Evolutionary conservation across 495 filamentous ascomycete species (phyloP), one percentile per base, ranked within the genome.

Genomic region (Aspergillus asperescens): DNA sequence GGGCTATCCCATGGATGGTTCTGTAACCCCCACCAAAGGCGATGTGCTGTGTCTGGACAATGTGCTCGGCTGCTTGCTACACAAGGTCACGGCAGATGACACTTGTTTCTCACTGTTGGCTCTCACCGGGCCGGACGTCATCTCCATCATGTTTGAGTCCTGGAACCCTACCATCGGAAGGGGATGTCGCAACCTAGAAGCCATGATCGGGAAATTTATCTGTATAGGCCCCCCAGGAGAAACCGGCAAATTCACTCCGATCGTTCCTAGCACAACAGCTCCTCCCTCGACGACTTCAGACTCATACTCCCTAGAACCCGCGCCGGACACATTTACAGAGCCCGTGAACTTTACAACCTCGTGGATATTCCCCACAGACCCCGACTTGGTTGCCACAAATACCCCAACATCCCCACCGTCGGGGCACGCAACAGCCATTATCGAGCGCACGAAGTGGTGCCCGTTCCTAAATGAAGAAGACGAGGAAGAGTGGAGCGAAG

Each of bases 161-260:
- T 45, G 42, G 42, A 45, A 45, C 15, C 42, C 42, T 7, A 29
- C 42, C 10, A 45, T 45, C 24, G 42, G 42, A 12, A 5, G 23
- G 4, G 12, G 5, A 25, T 45, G 42, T 23, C 1, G 23, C 1
- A 45, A 45, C n/a, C 24, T 45, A 25, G 24, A 31, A 18, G 15
- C 24, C 15, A 45, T 45, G 25, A 28, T 45, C n/a, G 24, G 42
- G 13, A 45, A 45, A 24, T 45, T 29, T 23, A 45, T 45, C 42
- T 45, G 42, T 23, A 45, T 45, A 9, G 42, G 42, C n/a, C 42
- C 42, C 15, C 42, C 42, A 18, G 42, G 42, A 8, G 23, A 45
- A 45, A 45, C 42, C 13, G 29, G 23, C 42, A 45, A 23, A 2
- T 45, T 45, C 9, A 18, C 27, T 23, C 42, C 42, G n/a, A 23